phyloP scores from a whole-genome alignment of 345 rosid genomes.

The Luvunga scandens region DNA sequence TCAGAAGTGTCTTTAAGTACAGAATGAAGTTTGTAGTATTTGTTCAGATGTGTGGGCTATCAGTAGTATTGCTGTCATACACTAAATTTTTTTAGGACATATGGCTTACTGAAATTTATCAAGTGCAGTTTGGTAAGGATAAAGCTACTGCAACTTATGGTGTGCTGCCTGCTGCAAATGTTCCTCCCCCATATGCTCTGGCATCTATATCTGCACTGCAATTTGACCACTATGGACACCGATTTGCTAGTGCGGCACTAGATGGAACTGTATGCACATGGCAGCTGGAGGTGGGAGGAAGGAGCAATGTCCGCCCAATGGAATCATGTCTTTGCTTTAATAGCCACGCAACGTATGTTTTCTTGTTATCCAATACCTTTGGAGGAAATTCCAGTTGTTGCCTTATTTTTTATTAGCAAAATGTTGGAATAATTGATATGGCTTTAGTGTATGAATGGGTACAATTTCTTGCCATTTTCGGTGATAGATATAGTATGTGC shows the following conservation, averaged over 20 bases:
- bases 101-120: slow-evolving; percentile 28
- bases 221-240: slow-evolving; percentile 82
- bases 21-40: slow-evolving; percentile 2
- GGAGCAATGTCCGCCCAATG: slow-evolving; percentile 74
- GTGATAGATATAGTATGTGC: neutral
- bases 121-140: slow-evolving; percentile 71
- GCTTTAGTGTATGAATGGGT: slow-evolving; percentile 1
- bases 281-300: slow-evolving; percentile 94
- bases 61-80: slow-evolving; percentile 6
- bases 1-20: neutral
- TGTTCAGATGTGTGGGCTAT: slow-evolving; percentile 1
- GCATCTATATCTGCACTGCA: slow-evolving; percentile 82
- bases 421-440: neutral
- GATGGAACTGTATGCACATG: slow-evolving; percentile 95
- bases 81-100: neutral
- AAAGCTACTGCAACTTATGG: slow-evolving; percentile 91
- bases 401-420: neutral
- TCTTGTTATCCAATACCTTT: slow-evolving; percentile 15
- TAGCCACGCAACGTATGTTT: slow-evolving; percentile 74
- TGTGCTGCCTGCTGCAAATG: slow-evolving; percentile 80
- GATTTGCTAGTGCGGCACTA: slow-evolving; percentile 82
- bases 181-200: slow-evolving; percentile 86
- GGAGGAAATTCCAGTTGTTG: slow-evolving; percentile 2
- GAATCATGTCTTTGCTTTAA: slow-evolving; percentile 93
- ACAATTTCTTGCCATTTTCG: neutral